Conservation (phyloP, 768 basidiomycete genomes). For the Calocybe indica region DNA sequence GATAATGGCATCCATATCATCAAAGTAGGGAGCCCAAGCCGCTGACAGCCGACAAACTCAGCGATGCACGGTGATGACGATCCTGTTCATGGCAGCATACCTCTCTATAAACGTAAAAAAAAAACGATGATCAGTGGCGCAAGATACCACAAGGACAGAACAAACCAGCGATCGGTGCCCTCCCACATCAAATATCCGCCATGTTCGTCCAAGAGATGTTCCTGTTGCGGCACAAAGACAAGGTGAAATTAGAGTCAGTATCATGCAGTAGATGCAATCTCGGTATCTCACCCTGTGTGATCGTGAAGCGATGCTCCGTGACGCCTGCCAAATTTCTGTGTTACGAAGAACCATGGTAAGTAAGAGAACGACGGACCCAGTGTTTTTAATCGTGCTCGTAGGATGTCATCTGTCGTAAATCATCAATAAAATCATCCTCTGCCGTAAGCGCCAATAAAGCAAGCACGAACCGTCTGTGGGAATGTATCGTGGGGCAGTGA, state of each 20-base stretch:
- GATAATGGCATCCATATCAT: constrained; percentile 69
- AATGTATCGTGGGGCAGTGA: constrained; percentile 54
- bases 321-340: constrained; percentile 36
- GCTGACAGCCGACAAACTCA: constrained; percentile 22
- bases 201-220: constrained; percentile 25
- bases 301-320: constrained; percentile 65
- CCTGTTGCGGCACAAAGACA: constrained; percentile 10
- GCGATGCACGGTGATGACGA: not conserved
- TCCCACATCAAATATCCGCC: constrained; percentile 49
- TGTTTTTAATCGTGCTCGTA: constrained; percentile 66
- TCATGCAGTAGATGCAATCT: not conserved
- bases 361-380: constrained; percentile 21
- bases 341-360: not conserved
- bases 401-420: constrained; percentile 52
- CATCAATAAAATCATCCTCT: not conserved
- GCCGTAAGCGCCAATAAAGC: not conserved
- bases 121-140: not conserved
- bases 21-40: constrained; percentile 56
- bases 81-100: constrained; percentile 2
- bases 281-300: constrained; percentile 35
- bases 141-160: constrained; percentile 6
- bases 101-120: constrained; percentile 8
- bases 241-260: not conserved
- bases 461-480: constrained; percentile 55
- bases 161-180: constrained; percentile 64